Base-by-base conservation (phyloP, 2,329 filamentous ascomycete genomes). In the Chrysosporium queenslandicum region DNA sequence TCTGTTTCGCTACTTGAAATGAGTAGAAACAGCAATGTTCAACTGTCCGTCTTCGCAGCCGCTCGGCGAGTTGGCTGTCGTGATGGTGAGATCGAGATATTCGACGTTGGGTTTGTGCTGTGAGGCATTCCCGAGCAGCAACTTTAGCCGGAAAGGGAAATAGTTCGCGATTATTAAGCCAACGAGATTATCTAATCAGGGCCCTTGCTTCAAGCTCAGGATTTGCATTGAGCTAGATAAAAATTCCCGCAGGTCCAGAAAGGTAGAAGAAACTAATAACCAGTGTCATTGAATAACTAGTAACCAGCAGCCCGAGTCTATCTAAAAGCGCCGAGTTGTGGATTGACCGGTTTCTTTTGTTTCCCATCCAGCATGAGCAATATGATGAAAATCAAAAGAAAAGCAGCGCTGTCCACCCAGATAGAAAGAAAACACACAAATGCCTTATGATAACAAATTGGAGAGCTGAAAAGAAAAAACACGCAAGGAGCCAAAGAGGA, bases 361-460 rank as follows among this genome's bases (percentile, higher is more conserved):
- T 48, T 49, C 46, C 52, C 52, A 37, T 52, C 52, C 57, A 48
- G 49, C 49, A 56, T 56, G 56, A 50, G 47, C 51, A 50, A 55
- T 50, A 52, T 48, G 55, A 56, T 41, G 43, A 49, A 46, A 46
- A 36, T 30, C 41, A 53, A 27, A 25, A 48, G 34, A 52, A 25
- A 21, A 42, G 41, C 16, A 45, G 48, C 34, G 46, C 46, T 45
- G 23, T 40, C 43, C 37, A 16, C 47, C 46, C 16, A 41, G 20
- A 40, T 21, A 5, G 40, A 40, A 12, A n/a, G 34, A 37, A 39
- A 25, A 18, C 3, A 23, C 11, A 3, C 14, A 25, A 27, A 39
- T n/a, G n/a, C n/a, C n/a, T n/a, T n/a, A 47, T 14, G 21, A 37
- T 20, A 16, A n/a, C 20, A 36, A 46, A 36, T 1, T 6, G n/a